Conservation (phyloP, 2,329 filamentous ascomycete species). For the Arthrobotrys iridis region DNA sequence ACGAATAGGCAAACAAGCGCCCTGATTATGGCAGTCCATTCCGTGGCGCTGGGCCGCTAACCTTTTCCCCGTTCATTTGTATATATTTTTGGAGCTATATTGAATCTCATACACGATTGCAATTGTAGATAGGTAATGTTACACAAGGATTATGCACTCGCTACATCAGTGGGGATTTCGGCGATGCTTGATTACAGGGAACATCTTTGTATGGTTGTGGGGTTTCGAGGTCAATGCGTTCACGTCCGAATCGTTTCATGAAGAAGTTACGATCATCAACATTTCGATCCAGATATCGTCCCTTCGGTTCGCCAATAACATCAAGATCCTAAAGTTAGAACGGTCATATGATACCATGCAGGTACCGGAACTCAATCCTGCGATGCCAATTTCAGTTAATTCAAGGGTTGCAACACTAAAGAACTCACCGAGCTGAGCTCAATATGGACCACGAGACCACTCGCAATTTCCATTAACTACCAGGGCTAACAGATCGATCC, state of each 20-base stretch:
- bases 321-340: not conserved
- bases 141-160: slow-evolving; percentile 11
- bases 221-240: slow-evolving; percentile 1
- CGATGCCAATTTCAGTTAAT: too few relatives aligned
- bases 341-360: too few relatives aligned
- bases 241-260: slow-evolving; percentile 6
- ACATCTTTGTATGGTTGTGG: slow-evolving; percentile 2
- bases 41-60: not conserved
- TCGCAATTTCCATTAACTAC: too few relatives aligned
- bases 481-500: too few relatives aligned
- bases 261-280: not conserved
- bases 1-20: slow-evolving; percentile 7
- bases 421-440: too few relatives aligned
- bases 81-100: slow-evolving; percentile 26
- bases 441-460: not conserved
- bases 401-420: too few relatives aligned
- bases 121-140: not conserved
- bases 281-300: not conserved
- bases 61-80: not conserved
- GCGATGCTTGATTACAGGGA: not conserved
- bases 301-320: not conserved
- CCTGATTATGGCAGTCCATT: not conserved
- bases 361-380: too few relatives aligned
- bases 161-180: slow-evolving; percentile 9
- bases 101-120: not conserved